Conservation (phyloP, 1,284 basidiomycete species). For the Malassezia caprae region DNA sequence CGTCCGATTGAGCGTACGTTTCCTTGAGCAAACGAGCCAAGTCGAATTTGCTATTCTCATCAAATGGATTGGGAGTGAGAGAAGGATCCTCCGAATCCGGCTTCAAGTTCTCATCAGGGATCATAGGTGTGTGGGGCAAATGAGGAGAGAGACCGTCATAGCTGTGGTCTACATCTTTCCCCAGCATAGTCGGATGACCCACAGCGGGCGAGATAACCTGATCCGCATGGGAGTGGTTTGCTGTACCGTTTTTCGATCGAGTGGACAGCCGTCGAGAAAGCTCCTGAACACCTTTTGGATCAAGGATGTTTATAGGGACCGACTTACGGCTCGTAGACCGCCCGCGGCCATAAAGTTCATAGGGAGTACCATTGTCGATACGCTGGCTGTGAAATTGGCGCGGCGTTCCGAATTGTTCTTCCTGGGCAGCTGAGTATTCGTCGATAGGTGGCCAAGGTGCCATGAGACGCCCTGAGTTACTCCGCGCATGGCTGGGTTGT, state of each 20-base stretch:
- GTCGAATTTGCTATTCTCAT: constrained; percentile 45
- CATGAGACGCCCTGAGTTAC: not conserved
- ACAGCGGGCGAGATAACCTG: not conserved
- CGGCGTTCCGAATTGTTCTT: not conserved
- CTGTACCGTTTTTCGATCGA: not conserved
- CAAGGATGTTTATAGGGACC: constrained; percentile 8
- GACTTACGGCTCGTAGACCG: constrained; percentile 1
- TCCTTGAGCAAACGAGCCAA: constrained; percentile 43
- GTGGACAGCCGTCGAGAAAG: constrained; percentile 5
- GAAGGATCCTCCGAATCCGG: not conserved
- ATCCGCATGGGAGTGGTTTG: not conserved
- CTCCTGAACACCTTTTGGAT: constrained; percentile 9
- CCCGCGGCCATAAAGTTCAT: not conserved
- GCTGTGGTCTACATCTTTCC: not conserved
- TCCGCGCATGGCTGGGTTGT: not conserved
- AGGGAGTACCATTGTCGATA: not conserved
- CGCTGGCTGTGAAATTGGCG: not conserved
- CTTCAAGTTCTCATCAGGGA: not conserved
- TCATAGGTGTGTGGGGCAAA: not conserved
- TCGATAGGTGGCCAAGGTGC: not conserved
- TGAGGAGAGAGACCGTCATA: not conserved
- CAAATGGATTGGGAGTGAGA: constrained; percentile 25
- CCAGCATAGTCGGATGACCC: not conserved
- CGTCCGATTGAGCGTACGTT: constrained; percentile 29
- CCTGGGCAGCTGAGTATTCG: not conserved